These are phyloP conservation scores for Cardamine resedifolia DNA, from an alignment of 345 rosid genomes.

Conservation along the genomic window DNA sequence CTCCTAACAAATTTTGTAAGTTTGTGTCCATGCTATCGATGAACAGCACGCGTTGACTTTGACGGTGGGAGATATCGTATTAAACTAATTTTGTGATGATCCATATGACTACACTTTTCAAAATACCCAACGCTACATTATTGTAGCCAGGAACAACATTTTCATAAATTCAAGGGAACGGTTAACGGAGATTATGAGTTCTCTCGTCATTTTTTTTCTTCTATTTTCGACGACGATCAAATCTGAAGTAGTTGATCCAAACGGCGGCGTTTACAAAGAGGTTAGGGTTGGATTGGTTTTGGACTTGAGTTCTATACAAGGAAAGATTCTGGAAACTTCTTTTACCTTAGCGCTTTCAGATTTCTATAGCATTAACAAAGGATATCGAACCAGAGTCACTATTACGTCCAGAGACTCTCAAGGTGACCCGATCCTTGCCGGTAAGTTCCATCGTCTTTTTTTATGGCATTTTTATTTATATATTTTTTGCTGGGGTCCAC, in stretches of 20 bases:
- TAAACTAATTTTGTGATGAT: neutral
- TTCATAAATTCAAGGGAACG: neutral
- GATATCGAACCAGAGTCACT: slow-evolving; percentile 23
- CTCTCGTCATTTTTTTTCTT: neutral
- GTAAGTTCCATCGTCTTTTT: slow-evolving; percentile 8
- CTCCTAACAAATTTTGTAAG: neutral
- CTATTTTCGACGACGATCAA: neutral
- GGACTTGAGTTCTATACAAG: slow-evolving; percentile 22
- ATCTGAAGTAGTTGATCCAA: neutral
- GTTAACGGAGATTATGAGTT: slow-evolving; percentile 3
- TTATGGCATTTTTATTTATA: neutral
- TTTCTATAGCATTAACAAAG: slow-evolving; percentile 5
- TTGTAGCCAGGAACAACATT: neutral
- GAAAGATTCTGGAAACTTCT: slow-evolving; percentile 19
- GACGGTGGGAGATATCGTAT: neutral
- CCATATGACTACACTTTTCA: neutral
- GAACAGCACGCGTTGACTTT: neutral
- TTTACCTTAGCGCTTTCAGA: slow-evolving; percentile 27
- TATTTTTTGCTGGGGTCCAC: neutral
- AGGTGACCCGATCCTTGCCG: slow-evolving; percentile 30
- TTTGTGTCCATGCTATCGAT: neutral
- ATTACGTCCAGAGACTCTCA: slow-evolving; percentile 20
- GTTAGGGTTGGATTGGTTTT: slow-evolving; percentile 29
- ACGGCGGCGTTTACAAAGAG: neutral
- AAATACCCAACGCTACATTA: neutral